Evolutionary conservation across 2,329 filamentous ascomycete species (phyloP).

Genomic region (Cryphonectria parasitica): DNA sequence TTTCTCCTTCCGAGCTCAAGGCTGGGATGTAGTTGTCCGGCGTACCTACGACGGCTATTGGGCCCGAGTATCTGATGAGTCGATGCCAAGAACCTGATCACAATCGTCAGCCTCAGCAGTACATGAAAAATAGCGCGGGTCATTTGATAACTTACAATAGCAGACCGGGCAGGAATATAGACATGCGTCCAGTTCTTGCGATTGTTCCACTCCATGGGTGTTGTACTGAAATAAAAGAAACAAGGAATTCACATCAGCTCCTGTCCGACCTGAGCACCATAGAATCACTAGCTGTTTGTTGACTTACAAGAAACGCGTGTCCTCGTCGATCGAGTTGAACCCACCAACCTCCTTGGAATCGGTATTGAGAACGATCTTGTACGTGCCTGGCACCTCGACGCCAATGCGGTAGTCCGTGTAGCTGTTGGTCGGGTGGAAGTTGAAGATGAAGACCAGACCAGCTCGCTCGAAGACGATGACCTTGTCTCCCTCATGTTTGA

Average conservation of each 20-base stretch:
- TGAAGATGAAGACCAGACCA: conserved; percentile 91
- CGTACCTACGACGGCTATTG: background rate
- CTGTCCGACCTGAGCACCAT: background rate
- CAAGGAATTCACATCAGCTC: conserved; percentile 1
- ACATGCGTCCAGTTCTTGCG: conserved; percentile 90
- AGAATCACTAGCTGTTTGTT: background rate
- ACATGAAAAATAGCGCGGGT: background rate
- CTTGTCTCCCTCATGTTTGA: conserved; percentile 94
- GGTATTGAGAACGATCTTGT: conserved; percentile 81
- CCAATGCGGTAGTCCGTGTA: conserved; percentile 93
- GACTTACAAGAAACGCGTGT: conserved; percentile 75
- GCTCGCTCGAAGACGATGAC: conserved; percentile 94
- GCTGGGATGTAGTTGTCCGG: background rate
- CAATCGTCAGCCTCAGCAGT: conserved; percentile 28
- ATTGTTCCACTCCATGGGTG: conserved; percentile 85
- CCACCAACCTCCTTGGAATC: conserved; percentile 81
- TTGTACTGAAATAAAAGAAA: conserved; percentile 57
- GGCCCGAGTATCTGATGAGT: conserved; percentile 43
- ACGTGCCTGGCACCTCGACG: conserved; percentile 81
- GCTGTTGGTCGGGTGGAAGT: conserved; percentile 85
- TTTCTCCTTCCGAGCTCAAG: background rate
- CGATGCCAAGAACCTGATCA: conserved; percentile 57
- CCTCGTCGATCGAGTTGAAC: conserved; percentile 73
- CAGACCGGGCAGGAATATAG: conserved; percentile 84
- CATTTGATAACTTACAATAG: conserved; percentile 64